Percentiles rank a stretch among this genome's conserved stretches.
Conservation (phyloP, 495 filamentous ascomycete species). For the Tuber umbilicatum region DNA sequence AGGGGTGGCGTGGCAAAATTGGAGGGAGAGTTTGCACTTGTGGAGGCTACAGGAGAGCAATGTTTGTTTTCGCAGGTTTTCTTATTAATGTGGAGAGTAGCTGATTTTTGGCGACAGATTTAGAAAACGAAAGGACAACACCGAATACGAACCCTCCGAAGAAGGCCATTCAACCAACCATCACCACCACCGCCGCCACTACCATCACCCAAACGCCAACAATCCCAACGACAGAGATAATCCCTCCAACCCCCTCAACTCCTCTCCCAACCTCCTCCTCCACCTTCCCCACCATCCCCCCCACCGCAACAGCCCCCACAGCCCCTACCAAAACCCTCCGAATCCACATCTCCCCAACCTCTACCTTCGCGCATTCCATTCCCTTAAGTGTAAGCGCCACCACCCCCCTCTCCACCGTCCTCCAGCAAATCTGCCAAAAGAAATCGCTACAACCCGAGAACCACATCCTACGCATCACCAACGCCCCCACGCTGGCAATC, state of each 20-base stretch:
- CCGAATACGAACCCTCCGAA: constrained; percentile 55
- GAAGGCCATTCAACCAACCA: constrained; percentile 38
- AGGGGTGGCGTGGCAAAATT: constrained; percentile 65
- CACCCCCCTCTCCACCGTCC: constrained; percentile 86
- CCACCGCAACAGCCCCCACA: constrained; percentile 30
- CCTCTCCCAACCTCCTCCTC: constrained; percentile 45
- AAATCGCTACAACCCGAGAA: constrained; percentile 82
- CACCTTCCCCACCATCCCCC: constrained; percentile 37
- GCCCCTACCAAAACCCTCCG: constrained; percentile 80
- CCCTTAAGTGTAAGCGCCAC: constrained; percentile 82
- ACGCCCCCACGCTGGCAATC: constrained; percentile 71
- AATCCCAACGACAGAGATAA: constrained; percentile 46
- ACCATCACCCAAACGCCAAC: constrained; percentile 44
- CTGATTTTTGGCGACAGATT: constrained; percentile 38
- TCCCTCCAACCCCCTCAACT: constrained; percentile 35
- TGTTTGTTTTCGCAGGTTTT: constrained; percentile 33
- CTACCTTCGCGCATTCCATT: constrained; percentile 55
- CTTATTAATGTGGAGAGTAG: background rate
- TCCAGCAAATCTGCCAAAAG: constrained; percentile 82
- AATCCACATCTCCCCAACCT: constrained; percentile 71
- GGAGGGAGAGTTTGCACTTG: constrained; percentile 86
- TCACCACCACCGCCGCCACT: constrained; percentile 40
- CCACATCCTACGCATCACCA: constrained; percentile 79
- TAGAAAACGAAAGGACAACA: constrained; percentile 69
- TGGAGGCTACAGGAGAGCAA: constrained; percentile 67